These are phyloP conservation scores for Elaeis oleifera DNA, from an alignment of 202 grass and related monocot species.

Conservation along the genomic window DNA sequence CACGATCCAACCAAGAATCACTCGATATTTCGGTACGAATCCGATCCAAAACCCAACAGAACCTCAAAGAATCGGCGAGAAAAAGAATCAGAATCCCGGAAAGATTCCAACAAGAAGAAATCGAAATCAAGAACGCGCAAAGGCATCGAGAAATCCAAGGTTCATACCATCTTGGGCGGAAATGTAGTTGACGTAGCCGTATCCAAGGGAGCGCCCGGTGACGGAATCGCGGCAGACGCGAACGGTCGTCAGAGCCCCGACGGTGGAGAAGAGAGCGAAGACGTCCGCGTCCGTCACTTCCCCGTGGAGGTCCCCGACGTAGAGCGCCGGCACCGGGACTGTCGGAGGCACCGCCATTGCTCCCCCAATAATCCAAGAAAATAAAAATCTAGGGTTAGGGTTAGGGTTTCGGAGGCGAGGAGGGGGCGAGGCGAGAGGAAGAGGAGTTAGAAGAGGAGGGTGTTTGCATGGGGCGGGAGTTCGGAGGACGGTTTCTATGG, in stretches of 20 bases:
- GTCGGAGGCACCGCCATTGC: too few species aligned
- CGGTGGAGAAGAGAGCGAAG: slow-evolving; percentile 46
- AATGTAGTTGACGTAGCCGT: slow-evolving; percentile 80
- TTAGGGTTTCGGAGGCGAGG: too few species aligned
- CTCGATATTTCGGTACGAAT: not conserved
- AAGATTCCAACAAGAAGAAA: not conserved
- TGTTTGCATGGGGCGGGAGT: too few species aligned
- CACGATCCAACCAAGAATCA: not conserved
- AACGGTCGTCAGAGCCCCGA: slow-evolving; percentile 55
- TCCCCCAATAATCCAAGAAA: too few species aligned
- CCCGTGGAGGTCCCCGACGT: slow-evolving; percentile 69
- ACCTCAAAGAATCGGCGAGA: not conserved
- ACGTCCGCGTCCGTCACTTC: slow-evolving; percentile 48
- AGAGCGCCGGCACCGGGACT: slow-evolving; percentile 32
- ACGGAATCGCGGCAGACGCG: slow-evolving; percentile 59
- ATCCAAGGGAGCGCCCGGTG: slow-evolving; percentile 52
- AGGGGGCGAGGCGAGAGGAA: too few species aligned
- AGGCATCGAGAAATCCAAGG: too few species aligned
- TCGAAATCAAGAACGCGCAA: too few species aligned
- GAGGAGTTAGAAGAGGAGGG: too few species aligned
- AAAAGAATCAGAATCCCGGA: not conserved
- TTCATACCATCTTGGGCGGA: slow-evolving; percentile 50
- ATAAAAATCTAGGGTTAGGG: too few species aligned
- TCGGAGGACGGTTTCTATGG: too few species aligned
- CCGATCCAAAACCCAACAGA: not conserved